A percentile compares a stretch with the other conserved stretches of the same genome.
Evolutionary conservation across 768 basidiomycete species (phyloP).

Genomic region (Russula lepida): DNA sequence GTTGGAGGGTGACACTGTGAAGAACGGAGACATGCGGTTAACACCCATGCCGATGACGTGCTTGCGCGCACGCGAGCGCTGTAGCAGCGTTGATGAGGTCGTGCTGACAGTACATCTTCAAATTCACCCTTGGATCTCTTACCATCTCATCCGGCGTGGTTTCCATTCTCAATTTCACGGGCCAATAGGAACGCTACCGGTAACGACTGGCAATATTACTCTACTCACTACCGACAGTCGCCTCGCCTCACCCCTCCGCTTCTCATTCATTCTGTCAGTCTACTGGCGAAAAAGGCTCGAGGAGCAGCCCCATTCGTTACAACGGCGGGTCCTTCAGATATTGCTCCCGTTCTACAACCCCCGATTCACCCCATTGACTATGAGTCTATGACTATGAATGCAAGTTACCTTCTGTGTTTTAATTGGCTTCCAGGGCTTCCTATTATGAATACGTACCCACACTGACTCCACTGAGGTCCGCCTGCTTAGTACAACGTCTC

Average conservation of each 20-base stretch:
- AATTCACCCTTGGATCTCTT: not conserved
- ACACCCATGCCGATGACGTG: not conserved
- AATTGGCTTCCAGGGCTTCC: too few relatives aligned
- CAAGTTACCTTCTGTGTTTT: not conserved
- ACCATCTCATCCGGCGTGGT: not conserved
- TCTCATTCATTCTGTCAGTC: too few relatives aligned
- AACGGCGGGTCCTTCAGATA: not conserved
- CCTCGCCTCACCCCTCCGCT: too few relatives aligned
- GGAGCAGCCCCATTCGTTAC: not conserved
- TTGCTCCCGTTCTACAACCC: not conserved
- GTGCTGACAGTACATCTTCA: not conserved
- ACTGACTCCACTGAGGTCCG: too few relatives aligned
- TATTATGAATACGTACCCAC: too few relatives aligned
- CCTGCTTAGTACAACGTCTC: too few relatives aligned
- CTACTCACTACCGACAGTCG: too few relatives aligned
- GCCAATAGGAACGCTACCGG: not conserved
- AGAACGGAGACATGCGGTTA: not conserved
- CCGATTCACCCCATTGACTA: not conserved
- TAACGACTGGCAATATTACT: too few relatives aligned
- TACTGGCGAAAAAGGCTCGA: too few relatives aligned
- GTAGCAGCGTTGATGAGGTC: not conserved
- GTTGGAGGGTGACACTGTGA: not conserved
- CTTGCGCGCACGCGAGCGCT: too few relatives aligned
- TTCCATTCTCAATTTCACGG: not conserved
- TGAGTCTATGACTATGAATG: not conserved